Conservation (phyloP, 331 rosid genomes). For the Pyrus hybrid region DNA sequence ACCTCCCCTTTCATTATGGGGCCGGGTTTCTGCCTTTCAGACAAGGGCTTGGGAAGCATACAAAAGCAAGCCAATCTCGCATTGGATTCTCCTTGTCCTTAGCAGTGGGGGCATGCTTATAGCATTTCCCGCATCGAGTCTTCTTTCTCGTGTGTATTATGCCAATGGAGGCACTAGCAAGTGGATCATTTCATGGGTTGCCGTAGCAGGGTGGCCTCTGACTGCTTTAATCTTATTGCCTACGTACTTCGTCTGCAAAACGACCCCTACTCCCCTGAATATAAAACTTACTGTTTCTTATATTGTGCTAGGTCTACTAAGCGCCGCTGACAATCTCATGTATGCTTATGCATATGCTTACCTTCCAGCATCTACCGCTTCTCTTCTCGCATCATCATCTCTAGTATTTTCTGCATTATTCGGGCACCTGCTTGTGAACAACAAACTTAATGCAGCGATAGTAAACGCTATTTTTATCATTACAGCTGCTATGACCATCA, state of each 20-base stretch:
- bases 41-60: conserved; percentile 22
- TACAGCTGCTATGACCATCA: conserved; percentile 65
- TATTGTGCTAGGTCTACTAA: conserved; percentile 51
- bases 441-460: conserved; percentile 58
- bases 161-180: conserved; percentile 76
- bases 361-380: conserved; percentile 89
- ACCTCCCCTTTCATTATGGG: conserved; percentile 18
- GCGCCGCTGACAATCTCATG: conserved; percentile 92
- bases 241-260: conserved; percentile 33
- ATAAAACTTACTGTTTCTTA: conserved; percentile 48
- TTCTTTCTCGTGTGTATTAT: conserved; percentile 83
- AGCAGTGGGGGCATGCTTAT: conserved; percentile 72
- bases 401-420: conserved; percentile 75
- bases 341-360: conserved; percentile 94
- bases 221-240: conserved; percentile 60
- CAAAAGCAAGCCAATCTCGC: conserved; percentile 49
- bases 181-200: conserved; percentile 95
- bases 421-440: conserved; percentile 67
- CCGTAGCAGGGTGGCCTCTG: conserved; percentile 93
- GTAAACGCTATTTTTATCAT: conserved; percentile 59
- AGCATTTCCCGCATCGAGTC: conserved; percentile 86
- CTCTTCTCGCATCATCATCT: conserved; percentile 82
- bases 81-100: conserved; percentile 69
- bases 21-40: conserved; percentile 15
- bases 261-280: conserved; percentile 52